Evolutionary conservation across 768 basidiomycete species (phyloP).

Genomic region (Calocera cornea): DNA sequence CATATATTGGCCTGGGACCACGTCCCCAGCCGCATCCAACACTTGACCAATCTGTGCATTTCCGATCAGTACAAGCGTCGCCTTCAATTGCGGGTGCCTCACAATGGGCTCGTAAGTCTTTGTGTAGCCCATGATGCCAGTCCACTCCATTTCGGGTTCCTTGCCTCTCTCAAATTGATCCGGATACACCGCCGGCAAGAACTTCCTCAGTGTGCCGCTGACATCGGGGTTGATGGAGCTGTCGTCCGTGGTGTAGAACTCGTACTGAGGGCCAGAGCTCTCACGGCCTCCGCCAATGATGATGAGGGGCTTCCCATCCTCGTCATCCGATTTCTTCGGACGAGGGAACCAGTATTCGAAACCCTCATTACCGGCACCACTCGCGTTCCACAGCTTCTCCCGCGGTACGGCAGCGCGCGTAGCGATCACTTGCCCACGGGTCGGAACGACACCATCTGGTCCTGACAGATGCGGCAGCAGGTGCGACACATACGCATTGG

Average conservation of each 20-base stretch:
- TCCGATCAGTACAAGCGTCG: background rate
- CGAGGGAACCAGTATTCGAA: slow-evolving; percentile 79
- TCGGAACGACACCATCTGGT: slow-evolving; percentile 45
- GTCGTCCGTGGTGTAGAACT: slow-evolving; percentile 47
- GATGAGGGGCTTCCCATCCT: slow-evolving; percentile 35
- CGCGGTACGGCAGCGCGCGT: slow-evolving; percentile 31
- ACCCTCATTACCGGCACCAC: slow-evolving; percentile 39
- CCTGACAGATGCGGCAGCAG: slow-evolving; percentile 55
- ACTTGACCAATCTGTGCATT: slow-evolving; percentile 50
- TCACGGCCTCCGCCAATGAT: slow-evolving; percentile 62
- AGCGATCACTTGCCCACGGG: slow-evolving; percentile 53
- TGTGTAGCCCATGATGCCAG: slow-evolving; percentile 73
- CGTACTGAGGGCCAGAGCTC: slow-evolving; percentile 31
- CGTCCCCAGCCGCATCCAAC: slow-evolving; percentile 20
- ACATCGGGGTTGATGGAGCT: slow-evolving; percentile 36
- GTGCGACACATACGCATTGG: slow-evolving; percentile 69
- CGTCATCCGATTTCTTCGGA: slow-evolving; percentile 23
- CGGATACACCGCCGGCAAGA: slow-evolving; percentile 47
- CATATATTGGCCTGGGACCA: slow-evolving; percentile 47
- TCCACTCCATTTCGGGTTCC: slow-evolving; percentile 75
- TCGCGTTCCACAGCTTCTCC: slow-evolving; percentile 30
- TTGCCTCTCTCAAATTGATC: slow-evolving; percentile 34
- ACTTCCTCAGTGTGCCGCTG: slow-evolving; percentile 39
- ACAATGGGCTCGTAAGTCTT: slow-evolving; percentile 52
- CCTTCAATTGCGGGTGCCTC: slow-evolving; percentile 18